These are phyloP conservation scores for Cryphonectria nitschkei DNA, from an alignment of 2,329 filamentous ascomycete genomes.

Conservation along the genomic window DNA sequence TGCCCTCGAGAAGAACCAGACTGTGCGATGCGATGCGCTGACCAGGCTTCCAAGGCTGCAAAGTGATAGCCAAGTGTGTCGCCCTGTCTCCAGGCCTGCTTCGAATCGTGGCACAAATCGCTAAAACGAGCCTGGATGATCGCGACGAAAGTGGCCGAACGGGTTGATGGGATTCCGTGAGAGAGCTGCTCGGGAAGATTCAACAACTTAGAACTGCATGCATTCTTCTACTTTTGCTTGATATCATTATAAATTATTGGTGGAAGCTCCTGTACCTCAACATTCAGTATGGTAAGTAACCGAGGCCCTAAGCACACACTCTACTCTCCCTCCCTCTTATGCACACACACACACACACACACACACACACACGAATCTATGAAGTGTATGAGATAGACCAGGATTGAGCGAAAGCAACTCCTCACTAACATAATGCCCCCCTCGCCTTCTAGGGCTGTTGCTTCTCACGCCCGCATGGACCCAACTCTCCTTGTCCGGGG, in stretches of 20 bases:
- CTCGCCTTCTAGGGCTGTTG: conserved; percentile 57
- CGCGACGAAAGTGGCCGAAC: not conserved
- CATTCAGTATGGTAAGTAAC: not conserved
- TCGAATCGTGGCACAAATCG: not conserved
- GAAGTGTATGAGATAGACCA: not conserved
- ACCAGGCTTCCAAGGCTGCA: not conserved
- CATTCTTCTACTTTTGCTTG: not conserved
- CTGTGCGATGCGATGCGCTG: not conserved
- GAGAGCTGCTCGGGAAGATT: not conserved
- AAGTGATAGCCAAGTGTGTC: not conserved
- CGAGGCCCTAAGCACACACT: not conserved
- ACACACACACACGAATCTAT: not conserved
- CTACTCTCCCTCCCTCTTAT: not conserved
- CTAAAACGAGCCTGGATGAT: not conserved
- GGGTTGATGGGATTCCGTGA: not conserved
- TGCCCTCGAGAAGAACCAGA: not conserved
- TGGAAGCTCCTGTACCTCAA: not conserved
- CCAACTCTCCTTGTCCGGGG: conserved; percentile 58
- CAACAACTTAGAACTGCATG: not conserved
- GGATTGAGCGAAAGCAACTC: not conserved
- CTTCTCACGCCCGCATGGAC: conserved; percentile 55
- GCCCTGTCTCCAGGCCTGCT: not conserved
- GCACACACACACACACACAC: not conserved
- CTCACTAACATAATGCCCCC: not conserved
- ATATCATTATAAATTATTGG: not conserved